phyloP scores from a whole-genome alignment of 2,329 filamentous ascomycete genomes.

The Penicillium concentricum region DNA sequence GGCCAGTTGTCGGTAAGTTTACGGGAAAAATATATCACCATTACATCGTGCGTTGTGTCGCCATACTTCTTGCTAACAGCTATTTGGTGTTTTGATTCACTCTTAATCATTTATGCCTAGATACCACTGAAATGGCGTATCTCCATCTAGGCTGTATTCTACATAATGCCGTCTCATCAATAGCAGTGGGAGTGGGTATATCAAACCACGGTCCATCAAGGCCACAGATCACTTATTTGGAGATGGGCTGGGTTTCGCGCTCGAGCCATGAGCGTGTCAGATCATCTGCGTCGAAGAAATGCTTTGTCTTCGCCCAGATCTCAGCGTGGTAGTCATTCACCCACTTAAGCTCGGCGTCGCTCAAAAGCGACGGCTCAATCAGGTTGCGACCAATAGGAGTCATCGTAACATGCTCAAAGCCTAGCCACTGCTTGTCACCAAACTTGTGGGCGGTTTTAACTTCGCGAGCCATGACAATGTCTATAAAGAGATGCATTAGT shows the following conservation, averaged over 20 bases:
- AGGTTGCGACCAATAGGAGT: slow-evolving; percentile 89
- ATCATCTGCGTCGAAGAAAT: slow-evolving; percentile 68
- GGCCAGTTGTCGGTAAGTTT: slow-evolving; percentile 1
- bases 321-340: slow-evolving; percentile 81
- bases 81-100: neutral
- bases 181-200: neutral
- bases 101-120: neutral
- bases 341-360: slow-evolving; percentile 74
- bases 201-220: neutral
- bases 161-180: neutral
- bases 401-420: slow-evolving; percentile 97
- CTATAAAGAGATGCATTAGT: slow-evolving; percentile 30
- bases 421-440: slow-evolving; percentile 89
- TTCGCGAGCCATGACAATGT: slow-evolving; percentile 87
- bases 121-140: neutral
- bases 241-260: slow-evolving; percentile 74
- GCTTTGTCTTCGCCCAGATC: slow-evolving; percentile 76
- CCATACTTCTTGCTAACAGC: neutral
- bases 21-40: neutral
- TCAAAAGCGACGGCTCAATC: slow-evolving; percentile 73
- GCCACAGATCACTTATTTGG: slow-evolving; percentile 24
- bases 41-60: neutral
- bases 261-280: slow-evolving; percentile 76
- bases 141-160: neutral
- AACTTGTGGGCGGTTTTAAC: slow-evolving; percentile 84